phyloP scores from a whole-genome alignment of 1,284 basidiomycete species.

The Lentinula novae-zelandiae region DNA sequence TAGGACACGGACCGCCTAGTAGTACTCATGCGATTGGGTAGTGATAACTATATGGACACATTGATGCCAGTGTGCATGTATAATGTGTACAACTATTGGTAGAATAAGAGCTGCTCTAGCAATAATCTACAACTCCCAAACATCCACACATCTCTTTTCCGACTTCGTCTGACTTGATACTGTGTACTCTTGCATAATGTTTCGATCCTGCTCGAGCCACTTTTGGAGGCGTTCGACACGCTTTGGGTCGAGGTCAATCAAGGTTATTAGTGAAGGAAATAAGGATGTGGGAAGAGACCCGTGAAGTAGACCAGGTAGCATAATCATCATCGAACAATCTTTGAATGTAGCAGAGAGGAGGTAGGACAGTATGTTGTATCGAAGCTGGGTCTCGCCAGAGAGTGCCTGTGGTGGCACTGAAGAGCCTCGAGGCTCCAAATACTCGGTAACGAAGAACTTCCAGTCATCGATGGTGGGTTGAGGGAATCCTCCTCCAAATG shows the following conservation, averaged over 20 bases:
- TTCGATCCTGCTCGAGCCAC: constrained; percentile 74
- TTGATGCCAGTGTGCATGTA: neutral
- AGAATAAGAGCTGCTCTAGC: neutral
- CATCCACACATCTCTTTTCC: constrained; percentile 40
- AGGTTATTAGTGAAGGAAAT: constrained; percentile 41
- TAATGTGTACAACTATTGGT: neutral
- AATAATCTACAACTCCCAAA: neutral
- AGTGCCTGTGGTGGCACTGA: constrained; percentile 29
- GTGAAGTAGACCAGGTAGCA: constrained; percentile 24
- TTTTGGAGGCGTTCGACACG: constrained; percentile 58
- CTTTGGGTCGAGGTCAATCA: constrained; percentile 90
- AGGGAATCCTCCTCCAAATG: constrained; percentile 19
- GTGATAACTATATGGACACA: neutral
- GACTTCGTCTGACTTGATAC: constrained; percentile 16
- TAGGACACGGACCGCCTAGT: constrained; percentile 13
- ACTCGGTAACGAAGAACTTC: constrained; percentile 52
- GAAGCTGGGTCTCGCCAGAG: constrained; percentile 31
- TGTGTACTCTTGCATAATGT: constrained; percentile 56
- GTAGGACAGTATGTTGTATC: constrained; percentile 68
- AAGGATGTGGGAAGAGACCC: neutral
- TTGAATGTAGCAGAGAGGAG: constrained; percentile 93
- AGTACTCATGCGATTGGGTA: neutral
- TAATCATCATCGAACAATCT: constrained; percentile 88
- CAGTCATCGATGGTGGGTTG: constrained; percentile 43
- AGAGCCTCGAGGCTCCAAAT: constrained; percentile 34